A percentile compares a stretch with the other conserved stretches of the same genome.
Conservation (phyloP, 2,329 filamentous ascomycete genomes). For the Colletotrichum orbiculare region DNA sequence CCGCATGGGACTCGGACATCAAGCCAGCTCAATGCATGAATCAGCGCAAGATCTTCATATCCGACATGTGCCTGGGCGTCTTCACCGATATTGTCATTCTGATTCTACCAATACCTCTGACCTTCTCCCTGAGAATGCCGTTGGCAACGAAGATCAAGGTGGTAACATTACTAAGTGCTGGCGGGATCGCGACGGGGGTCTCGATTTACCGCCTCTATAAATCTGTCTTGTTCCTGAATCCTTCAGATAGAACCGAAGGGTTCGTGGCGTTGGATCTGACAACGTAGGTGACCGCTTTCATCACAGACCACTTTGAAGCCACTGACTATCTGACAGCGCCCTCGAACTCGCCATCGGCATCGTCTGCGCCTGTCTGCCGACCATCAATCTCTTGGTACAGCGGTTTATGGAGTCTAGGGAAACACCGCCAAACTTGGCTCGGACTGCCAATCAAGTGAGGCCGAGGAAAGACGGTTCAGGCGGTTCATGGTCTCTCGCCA, state of each 20-base stretch:
- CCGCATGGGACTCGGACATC: slow-evolving; percentile 39
- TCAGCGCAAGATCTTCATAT: slow-evolving; percentile 45
- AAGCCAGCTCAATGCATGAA: slow-evolving; percentile 38
- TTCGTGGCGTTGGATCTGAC: slow-evolving; percentile 18
- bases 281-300: not conserved
- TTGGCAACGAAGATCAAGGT: slow-evolving; percentile 46
- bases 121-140: slow-evolving; percentile 42
- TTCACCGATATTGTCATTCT: slow-evolving; percentile 48
- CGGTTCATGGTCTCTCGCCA: no score
- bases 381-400: not conserved
- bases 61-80: slow-evolving; percentile 45
- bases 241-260: not conserved
- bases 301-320: not conserved
- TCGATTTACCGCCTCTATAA: slow-evolving; percentile 41
- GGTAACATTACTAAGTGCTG: slow-evolving; percentile 42
- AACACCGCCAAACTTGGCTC: not conserved
- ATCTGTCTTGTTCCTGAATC: not conserved
- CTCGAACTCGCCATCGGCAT: slow-evolving; percentile 7
- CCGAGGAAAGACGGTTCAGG: not conserved
- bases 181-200: slow-evolving; percentile 42
- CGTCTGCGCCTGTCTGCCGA: slow-evolving; percentile 6
- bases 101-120: slow-evolving; percentile 45
- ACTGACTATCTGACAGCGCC: not conserved
- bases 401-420: not conserved
- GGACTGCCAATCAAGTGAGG: not conserved